These are phyloP conservation scores for Picea glauca DNA, from an alignment of 75 land plant species.

Conservation along the genomic window DNA sequence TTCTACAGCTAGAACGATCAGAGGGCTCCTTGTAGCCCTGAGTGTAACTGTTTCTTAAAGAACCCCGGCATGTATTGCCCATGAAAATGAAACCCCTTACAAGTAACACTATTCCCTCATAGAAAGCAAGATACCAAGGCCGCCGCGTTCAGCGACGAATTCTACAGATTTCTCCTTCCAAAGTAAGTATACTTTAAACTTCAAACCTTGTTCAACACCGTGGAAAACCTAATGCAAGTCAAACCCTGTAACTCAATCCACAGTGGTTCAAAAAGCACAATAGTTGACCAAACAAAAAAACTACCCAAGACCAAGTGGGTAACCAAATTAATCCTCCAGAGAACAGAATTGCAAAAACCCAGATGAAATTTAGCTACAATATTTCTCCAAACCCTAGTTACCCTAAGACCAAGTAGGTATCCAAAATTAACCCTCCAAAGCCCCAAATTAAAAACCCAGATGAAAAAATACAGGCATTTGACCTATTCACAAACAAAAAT, in stretches of 20 bases:
- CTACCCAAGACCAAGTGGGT: not conserved
- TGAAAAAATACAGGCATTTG: too few relatives aligned
- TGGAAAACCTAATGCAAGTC: not conserved
- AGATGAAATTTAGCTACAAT: not conserved
- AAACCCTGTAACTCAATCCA: not conserved
- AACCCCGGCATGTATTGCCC: slow-evolving; percentile 72
- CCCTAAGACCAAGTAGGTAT: not conserved
- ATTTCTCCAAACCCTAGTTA: not conserved
- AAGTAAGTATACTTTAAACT: slow-evolving; percentile 2
- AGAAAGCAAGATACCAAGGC: not conserved
- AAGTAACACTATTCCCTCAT: not conserved
- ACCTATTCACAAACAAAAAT: too few relatives aligned
- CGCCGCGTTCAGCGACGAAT: not conserved
- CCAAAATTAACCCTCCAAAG: not conserved
- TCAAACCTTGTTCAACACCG: not conserved
- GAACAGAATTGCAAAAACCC: not conserved
- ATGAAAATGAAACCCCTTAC: slow-evolving; percentile 34
- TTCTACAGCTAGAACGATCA: slow-evolving; percentile 13
- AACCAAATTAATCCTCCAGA: not conserved
- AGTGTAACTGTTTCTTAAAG: slow-evolving; percentile 26
- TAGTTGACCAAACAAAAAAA: not conserved
- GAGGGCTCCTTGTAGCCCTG: slow-evolving; percentile 34
- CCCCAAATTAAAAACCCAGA: not conserved
- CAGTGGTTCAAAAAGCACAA: not conserved
- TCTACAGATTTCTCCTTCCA: not conserved